Conservation (phyloP, 202 grass and related monocot genomes). For the Hordeum pubiflorum region DNA sequence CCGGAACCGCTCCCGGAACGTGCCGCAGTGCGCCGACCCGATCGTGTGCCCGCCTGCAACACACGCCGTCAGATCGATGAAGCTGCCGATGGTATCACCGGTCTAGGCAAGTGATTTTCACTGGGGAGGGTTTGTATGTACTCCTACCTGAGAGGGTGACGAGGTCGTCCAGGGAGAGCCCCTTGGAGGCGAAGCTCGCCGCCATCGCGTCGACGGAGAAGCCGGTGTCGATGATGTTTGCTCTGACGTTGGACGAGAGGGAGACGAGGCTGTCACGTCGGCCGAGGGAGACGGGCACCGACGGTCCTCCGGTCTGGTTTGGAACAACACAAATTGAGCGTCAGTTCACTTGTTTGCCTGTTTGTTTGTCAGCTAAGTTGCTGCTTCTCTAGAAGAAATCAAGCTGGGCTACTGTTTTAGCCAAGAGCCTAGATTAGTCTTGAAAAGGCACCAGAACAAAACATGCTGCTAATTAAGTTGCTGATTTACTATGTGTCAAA, state of each 20-base stretch:
- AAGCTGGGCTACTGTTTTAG: not conserved
- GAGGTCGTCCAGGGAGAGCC: constrained; percentile 68
- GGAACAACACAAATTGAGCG: not conserved
- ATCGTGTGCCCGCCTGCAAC: constrained; percentile 73
- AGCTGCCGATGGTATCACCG: not conserved
- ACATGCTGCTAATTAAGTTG: not conserved
- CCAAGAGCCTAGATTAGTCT: not conserved
- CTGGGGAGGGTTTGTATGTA: not conserved
- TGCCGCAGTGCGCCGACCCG: constrained; percentile 75
- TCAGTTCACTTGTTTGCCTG: not conserved
- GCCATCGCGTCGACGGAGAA: constrained; percentile 79
- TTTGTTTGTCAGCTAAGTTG: not conserved
- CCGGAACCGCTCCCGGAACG: constrained; percentile 83
- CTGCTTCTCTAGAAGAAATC: not conserved
- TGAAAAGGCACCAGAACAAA: not conserved
- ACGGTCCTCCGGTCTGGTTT: constrained; percentile 72
- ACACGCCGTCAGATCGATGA: not conserved
- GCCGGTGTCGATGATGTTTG: constrained; percentile 84
- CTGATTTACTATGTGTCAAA: not conserved
- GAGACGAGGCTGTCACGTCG: constrained; percentile 68
- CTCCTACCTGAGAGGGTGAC: constrained; percentile 72
- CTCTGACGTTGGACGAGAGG: constrained; percentile 59
- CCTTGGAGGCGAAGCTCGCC: constrained; percentile 60
- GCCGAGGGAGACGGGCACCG: constrained; percentile 48
- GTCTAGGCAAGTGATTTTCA: not conserved